phyloP scores from a whole-genome alignment of 768 basidiomycete species.

The Pholiota microspora region DNA sequence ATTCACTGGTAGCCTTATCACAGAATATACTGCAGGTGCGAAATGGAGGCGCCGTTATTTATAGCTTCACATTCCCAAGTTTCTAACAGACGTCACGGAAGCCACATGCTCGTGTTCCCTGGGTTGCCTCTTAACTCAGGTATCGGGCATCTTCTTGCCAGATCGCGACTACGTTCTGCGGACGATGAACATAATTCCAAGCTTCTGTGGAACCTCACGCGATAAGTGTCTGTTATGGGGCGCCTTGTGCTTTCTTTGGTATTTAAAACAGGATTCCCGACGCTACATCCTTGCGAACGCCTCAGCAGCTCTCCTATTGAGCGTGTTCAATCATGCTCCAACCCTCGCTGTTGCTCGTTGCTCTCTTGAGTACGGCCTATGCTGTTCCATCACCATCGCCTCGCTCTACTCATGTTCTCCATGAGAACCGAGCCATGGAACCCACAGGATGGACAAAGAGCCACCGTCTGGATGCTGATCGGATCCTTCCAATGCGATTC shows the following conservation, averaged over 20 bases:
- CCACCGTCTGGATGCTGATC: constrained; percentile 23
- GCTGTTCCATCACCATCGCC: constrained; percentile 22
- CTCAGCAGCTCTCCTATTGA: background rate
- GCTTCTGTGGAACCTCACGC: background rate
- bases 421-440: constrained; percentile 27
- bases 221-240: constrained; percentile 3
- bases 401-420: constrained; percentile 24
- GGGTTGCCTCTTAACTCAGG: constrained; percentile 1
- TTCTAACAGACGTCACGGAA: constrained; percentile 1
- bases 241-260: background rate
- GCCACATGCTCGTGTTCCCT: constrained; percentile 5
- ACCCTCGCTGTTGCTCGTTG: background rate
- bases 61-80: constrained; percentile 7
- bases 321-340: constrained; percentile 2
- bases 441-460: constrained; percentile 24
- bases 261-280: background rate
- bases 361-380: constrained; percentile 11
- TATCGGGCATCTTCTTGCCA: constrained; percentile 1
- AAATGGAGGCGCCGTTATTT: background rate
- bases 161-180: background rate
- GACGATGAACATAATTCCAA: background rate
- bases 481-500: constrained; percentile 45
- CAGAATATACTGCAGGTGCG: background rate
- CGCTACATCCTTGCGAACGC: background rate
- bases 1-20: too few species aligned